Percentiles rank a stretch among this genome's conserved stretches.
Conservation (phyloP, 352 stramenopile genomes). For the Phytophthora uliginosa region DNA sequence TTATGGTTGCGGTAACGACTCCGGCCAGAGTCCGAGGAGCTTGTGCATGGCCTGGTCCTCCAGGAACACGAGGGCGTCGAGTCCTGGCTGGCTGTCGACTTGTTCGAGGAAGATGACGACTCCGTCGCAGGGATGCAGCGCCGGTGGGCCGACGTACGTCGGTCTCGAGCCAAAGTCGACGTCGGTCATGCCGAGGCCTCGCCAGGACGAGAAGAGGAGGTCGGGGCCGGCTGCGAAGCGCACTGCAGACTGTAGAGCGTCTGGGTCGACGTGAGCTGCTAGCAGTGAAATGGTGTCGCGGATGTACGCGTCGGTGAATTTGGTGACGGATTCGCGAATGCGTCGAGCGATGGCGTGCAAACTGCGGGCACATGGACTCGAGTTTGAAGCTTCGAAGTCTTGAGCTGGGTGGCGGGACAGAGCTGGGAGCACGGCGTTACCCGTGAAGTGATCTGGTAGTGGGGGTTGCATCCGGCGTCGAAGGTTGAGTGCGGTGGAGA, state of each 20-base stretch:
- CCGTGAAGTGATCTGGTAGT: conserved; percentile 11
- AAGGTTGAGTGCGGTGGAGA: conserved; percentile 21
- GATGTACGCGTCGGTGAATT: conserved; percentile 22
- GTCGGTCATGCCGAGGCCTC: conserved; percentile 9
- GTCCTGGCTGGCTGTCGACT: neutral
- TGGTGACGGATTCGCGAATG: conserved; percentile 10
- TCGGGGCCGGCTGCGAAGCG: conserved; percentile 15
- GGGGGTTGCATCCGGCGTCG: conserved; percentile 5
- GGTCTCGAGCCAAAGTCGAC: conserved; percentile 16
- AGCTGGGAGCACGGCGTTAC: conserved; percentile 13
- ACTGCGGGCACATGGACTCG: neutral
- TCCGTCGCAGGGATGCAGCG: conserved; percentile 9
- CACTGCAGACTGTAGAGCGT: neutral
- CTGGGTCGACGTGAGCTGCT: conserved; percentile 1
- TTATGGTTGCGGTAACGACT: too few relatives aligned
- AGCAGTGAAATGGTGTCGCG: conserved; percentile 15
- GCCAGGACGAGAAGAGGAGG: conserved; percentile 27
- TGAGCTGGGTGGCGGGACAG: conserved; percentile 8
- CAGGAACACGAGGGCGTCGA: conserved; percentile 14
- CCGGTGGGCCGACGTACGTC: conserved; percentile 12
- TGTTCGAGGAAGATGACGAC: conserved; percentile 22
- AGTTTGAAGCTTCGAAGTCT: neutral
- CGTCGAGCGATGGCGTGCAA: conserved; percentile 6
- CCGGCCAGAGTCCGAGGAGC: neutral
- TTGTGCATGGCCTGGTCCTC: neutral